Percentiles rank a stretch among this genome's conserved stretches.
Conservation (phyloP, 164 flowering plant species). For the Cinnamomum chago region DNA sequence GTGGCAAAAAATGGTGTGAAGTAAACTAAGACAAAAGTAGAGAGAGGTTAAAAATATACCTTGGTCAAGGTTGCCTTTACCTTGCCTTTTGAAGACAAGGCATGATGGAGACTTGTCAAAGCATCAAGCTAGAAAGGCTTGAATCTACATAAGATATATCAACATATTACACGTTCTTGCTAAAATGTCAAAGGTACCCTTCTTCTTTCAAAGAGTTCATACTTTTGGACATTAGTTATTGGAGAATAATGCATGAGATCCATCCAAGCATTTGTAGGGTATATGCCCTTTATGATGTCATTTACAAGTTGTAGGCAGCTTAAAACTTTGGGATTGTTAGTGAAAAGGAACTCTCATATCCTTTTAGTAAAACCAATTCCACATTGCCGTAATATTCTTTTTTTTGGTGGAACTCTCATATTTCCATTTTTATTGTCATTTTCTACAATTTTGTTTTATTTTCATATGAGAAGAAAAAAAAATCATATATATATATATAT, state of each 20-base stretch:
- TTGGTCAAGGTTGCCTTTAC: not conserved
- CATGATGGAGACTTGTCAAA: conserved; percentile 8
- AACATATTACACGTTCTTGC: not conserved
- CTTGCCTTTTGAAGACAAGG: not conserved
- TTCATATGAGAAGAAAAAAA: too few species aligned
- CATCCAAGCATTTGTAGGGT: not conserved
- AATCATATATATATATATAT: too few species aligned
- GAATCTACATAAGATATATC: not conserved
- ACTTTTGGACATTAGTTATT: not conserved
- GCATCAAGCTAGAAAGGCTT: not conserved
- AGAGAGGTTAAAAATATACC: not conserved
- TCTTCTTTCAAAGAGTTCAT: too few species aligned
- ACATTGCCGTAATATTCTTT: too few species aligned
- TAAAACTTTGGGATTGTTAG: not conserved
- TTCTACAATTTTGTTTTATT: too few species aligned
- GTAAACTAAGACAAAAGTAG: not conserved
- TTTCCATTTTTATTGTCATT: too few species aligned
- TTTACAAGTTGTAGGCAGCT: not conserved
- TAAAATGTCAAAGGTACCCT: not conserved
- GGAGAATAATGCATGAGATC: not conserved
- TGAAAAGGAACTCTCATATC: not conserved
- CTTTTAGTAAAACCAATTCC: too few species aligned
- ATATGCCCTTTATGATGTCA: too few species aligned
- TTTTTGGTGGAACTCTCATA: too few species aligned
- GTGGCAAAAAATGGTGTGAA: not conserved